Evolutionary conservation across 176 grass and related monocot genomes (phyloP), one percentile per base, ranked within the genome.

Genomic region (Ensete ventricosum): DNA sequence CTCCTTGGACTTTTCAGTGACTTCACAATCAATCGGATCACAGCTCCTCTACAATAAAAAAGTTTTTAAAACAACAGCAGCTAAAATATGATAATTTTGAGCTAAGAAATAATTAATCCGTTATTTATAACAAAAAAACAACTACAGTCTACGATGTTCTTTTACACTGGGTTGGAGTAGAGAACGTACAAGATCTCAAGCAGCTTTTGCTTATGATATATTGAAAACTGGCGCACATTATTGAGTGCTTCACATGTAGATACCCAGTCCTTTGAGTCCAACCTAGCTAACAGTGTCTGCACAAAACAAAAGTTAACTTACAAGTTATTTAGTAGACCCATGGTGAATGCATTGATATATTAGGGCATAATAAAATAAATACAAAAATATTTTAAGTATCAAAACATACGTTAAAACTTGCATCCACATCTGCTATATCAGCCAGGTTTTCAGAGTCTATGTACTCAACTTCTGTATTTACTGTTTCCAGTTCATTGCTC

Each of bases 241-340:
- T 99, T 99, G 19, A 99, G 88, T 71, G 90, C 90, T 89, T 89
- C 90, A 82, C 90, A 99, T 81, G 89, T 85, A 76, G 79, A 81
- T 74, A 99, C 17, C 95, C 95, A 99, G 57, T 94, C 86, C 78
- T 94, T 99, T 21, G 95, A 94, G 58, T 99, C 95, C 87, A 99
- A 78, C 78, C 90, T 99, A 59, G 74, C 73, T 76, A 89, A 59
- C 65, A 99, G 73, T 54, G 95, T 91, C 95, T 99, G 67, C 65
- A 59, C 53, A 71, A 75, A 75, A 65, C 52, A 14, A 82, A 62
- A n/a, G 67, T 25, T 68, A 13, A 43, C 19, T 34, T 16, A 34
- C 17, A 21, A 11, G 43, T n/a, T 52, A 11, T 22, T 1, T 16
- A 11, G 20, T 65, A 26, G 63, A 26, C 21, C 63, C 12, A 26